Evolutionary conservation across 768 basidiomycete species (phyloP), one percentile per base, ranked within the genome.

Genomic region (Pulveroboletus ravenelii): DNA sequence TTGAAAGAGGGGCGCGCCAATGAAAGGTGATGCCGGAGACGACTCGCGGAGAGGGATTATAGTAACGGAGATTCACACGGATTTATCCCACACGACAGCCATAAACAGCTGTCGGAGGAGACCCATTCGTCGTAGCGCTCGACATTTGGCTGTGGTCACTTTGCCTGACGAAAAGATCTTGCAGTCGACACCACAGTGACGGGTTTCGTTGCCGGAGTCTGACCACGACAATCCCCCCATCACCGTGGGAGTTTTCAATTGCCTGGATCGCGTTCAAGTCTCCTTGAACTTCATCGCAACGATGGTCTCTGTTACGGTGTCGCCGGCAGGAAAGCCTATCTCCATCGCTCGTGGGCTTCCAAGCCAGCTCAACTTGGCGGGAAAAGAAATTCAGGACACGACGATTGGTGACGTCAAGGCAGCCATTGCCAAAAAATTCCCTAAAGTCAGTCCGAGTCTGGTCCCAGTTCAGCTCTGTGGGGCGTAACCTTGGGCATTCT

Each of bases 351-450:
- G 71, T 37, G 73, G 73, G 4, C 72, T 85, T 12, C 83, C 84
- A 3, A 57, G 74, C 10, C 71, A 70, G 5, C 51, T 87, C 18
- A 72, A 82, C 4, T 62, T 84, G n/a, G 56, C 66, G 4, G 72
- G 68, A 40, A 77, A 76, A 54, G 57, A 71, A 1, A 55, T 62
- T 10, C 67, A 75, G 17, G 69, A 74, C 27, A 74, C 79, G 38
- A 89, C 86, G 6, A 69, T 93, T 42, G 72, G 66, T 6, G 84
- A 90, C 51, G 74, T 93, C 51, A 93, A 93, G 70, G 65, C 62
- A 17, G 79, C 79, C 14, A 73, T 94, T 51, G 73, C 80, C 9
- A 65, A 71, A 42, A 77, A 76, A 51, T 77, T 72, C 55, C 81
- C 81, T n/a, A 72, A 70, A 60, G 83, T 77, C 51, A 45, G 60